These are phyloP conservation scores for Chaetoceros muelleri DNA, from an alignment of 108 stramenopile species.

Conservation along the genomic window DNA sequence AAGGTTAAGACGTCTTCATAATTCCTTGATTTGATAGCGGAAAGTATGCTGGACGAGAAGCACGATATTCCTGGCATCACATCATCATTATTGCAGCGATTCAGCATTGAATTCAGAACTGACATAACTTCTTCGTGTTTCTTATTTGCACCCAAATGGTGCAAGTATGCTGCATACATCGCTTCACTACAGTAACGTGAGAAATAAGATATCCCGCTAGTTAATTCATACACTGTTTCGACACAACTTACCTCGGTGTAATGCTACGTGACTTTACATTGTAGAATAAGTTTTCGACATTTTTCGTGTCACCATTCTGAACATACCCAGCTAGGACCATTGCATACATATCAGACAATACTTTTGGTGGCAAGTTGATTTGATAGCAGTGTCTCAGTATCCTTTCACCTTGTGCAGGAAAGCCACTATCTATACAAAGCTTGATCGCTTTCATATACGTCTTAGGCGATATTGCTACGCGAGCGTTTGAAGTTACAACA, in stretches of 20 bases:
- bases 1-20: neutral
- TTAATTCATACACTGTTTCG: too few relatives aligned
- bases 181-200: neutral
- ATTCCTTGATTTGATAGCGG: neutral
- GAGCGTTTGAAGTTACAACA: neutral
- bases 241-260: neutral
- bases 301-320: neutral
- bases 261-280: neutral
- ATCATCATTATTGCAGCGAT: neutral
- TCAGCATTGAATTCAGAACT: neutral
- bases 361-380: neutral
- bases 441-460: neutral
- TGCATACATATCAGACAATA: neutral
- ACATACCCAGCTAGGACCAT: neutral
- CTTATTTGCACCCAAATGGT: neutral
- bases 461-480: neutral
- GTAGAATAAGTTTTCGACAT: neutral
- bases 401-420: neutral
- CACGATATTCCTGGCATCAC: neutral
- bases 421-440: neutral
- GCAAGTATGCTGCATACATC: neutral
- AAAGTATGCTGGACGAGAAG: neutral
- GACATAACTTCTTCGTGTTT: neutral
- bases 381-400: neutral
- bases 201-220: neutral